Conservation (phyloP, 2,329 filamentous ascomycete genomes). For the Ampelomyces quisqualis region DNA sequence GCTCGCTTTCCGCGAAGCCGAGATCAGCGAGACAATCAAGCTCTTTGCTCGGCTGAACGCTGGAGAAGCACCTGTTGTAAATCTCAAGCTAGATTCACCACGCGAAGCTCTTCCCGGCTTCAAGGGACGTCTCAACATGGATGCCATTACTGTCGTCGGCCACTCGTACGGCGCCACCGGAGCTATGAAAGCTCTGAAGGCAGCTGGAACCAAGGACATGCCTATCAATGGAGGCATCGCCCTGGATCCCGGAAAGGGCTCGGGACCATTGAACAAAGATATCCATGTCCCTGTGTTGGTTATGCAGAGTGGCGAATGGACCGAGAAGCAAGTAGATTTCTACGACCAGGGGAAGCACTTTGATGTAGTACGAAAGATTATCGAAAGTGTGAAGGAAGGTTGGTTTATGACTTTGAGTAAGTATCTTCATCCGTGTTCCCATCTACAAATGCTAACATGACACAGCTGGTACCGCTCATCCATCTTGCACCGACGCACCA, state of each 20-base stretch:
- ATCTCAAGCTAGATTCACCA: slow-evolving; percentile 52
- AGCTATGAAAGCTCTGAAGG: slow-evolving; percentile 61
- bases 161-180: slow-evolving; percentile 68
- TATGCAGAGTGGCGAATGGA: slow-evolving; percentile 67
- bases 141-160: slow-evolving; percentile 59
- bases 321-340: slow-evolving; percentile 57
- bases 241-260: slow-evolving; percentile 66
- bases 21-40: slow-evolving; percentile 49
- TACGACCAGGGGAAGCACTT: slow-evolving; percentile 64
- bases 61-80: slow-evolving; percentile 39
- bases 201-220: slow-evolving; percentile 46
- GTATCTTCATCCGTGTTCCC: neutral
- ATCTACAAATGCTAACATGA: slow-evolving; percentile 2
- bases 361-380: slow-evolving; percentile 60
- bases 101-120: slow-evolving; percentile 51
- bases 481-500: slow-evolving; percentile 66
- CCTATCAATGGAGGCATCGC: slow-evolving; percentile 60
- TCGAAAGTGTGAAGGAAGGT: slow-evolving; percentile 50
- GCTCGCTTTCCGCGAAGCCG: slow-evolving; percentile 49
- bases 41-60: slow-evolving; percentile 45
- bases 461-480: slow-evolving; percentile 53
- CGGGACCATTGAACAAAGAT: slow-evolving; percentile 61
- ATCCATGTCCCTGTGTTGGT: slow-evolving; percentile 61
- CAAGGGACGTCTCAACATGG: slow-evolving; percentile 56
- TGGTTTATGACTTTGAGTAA: slow-evolving; percentile 50